These are phyloP conservation scores for Psilocybe mexicana DNA, from an alignment of 1,284 basidiomycete genomes.

Conservation along the genomic window DNA sequence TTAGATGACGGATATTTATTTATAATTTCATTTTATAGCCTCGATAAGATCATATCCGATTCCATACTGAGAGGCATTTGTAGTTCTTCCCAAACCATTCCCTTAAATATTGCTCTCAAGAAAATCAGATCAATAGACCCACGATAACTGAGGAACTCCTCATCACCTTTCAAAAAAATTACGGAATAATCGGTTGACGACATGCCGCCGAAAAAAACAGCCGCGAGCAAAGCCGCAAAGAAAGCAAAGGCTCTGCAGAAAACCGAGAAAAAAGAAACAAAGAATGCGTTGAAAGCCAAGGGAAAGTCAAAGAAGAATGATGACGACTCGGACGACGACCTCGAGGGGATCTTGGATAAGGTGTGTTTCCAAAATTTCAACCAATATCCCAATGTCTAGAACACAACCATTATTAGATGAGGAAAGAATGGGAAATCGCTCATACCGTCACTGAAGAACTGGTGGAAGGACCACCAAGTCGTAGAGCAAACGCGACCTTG, in stretches of 20 bases:
- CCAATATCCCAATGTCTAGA: not conserved
- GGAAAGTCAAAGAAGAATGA: slow-evolving; percentile 57
- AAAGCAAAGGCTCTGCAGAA: slow-evolving; percentile 75
- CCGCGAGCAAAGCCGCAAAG: slow-evolving; percentile 63
- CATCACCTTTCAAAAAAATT: no score
- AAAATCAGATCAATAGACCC: no score
- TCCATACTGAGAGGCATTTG: no score
- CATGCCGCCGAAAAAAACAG: slow-evolving; percentile 44
- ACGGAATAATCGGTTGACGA: no score
- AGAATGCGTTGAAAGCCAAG: slow-evolving; percentile 50
- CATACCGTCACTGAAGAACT: slow-evolving; percentile 79
- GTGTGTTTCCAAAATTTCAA: slow-evolving; percentile 35
- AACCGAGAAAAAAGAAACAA: slow-evolving; percentile 69
- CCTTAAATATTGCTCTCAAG: no score
- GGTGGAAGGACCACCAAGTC: slow-evolving; percentile 75
- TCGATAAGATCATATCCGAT: no score
- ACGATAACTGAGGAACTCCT: no score
- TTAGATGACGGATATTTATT: no score
- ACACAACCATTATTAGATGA: slow-evolving; percentile 49
- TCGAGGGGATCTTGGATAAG: slow-evolving; percentile 79
- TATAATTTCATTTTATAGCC: no score
- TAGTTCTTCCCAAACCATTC: no score
- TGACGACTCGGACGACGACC: slow-evolving; percentile 61
- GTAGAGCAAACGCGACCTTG: slow-evolving; percentile 80
- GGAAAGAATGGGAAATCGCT: slow-evolving; percentile 71